Percentiles rank a stretch among this genome's conserved stretches.
Conservation (phyloP, 1,284 basidiomycete genomes). For the Cryptococcus deneoformans region DNA sequence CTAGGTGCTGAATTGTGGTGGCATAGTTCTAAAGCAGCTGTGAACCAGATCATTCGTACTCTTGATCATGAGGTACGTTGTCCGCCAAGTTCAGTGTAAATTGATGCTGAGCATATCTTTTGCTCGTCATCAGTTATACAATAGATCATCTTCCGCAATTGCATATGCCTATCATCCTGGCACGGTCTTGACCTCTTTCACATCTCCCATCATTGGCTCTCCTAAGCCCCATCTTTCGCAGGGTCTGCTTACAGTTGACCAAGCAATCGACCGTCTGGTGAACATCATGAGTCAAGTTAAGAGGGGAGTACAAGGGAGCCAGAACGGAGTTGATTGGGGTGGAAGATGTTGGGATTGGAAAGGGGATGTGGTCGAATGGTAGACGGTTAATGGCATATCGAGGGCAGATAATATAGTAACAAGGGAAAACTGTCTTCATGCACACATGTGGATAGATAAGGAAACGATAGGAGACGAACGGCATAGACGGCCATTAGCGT, state of each 20-base stretch:
- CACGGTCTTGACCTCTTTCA: conserved; percentile 42
- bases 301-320: conserved; percentile 12
- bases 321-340: conserved; percentile 52
- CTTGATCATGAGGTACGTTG: conserved; percentile 57
- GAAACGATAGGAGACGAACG: too few species aligned
- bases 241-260: conserved; percentile 60
- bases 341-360: conserved; percentile 70
- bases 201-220: conserved; percentile 38
- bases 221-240: conserved; percentile 35
- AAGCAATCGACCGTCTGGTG: conserved; percentile 60
- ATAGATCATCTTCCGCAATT: conserved; percentile 46
- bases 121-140: conserved; percentile 2
- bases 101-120: too few species aligned
- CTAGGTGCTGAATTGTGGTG: neutral
- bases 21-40: conserved; percentile 62
- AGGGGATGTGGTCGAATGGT: conserved; percentile 57
- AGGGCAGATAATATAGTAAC: neutral
- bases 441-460: too few species aligned
- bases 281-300: conserved; percentile 55
- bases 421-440: too few species aligned
- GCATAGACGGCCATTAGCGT: too few species aligned
- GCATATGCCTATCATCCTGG: conserved; percentile 49
- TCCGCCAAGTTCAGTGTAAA: too few species aligned
- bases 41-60: conserved; percentile 69
- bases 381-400: neutral